Base-by-base conservation (phyloP, 2,329 filamentous ascomycete species). In the Epichloe baconii region DNA sequence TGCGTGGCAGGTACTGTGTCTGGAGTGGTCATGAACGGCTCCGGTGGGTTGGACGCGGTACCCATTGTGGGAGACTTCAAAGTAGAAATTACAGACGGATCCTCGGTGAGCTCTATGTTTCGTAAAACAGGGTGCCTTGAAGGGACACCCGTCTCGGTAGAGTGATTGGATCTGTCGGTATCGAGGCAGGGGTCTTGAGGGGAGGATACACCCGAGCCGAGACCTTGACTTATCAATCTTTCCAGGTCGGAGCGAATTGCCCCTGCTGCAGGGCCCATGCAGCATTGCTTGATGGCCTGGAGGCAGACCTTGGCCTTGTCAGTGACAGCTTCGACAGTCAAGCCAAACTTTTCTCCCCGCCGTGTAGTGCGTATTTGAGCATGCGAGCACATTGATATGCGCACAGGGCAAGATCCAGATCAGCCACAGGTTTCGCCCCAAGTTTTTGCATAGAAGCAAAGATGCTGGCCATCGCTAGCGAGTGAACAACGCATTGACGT, bases 321-420 rank as follows among this genome's bases (percentile, higher is more conserved):
- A 43, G 69, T 60, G 21, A 78, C 71, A 15, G 67, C 66, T 12
- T 76, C 75, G 3, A 66, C 59, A 1, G 68, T 69, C 15, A 78
- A 62, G 2, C 69, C 68, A 43, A 73, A 65, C 46, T 74, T 71
- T 3, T 62, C 64, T 1, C 64, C 67, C 68, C 68, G 19, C 68
- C 71, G 49, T 76, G 73, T 48, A 74, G 70, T 2, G 71, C 70
- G 54, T 77, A 75, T 36, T 73, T 75, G 48, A 80, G 62, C 58
- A 78, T 71, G 31, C 74, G 69, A 10, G 72, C 71, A 49, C 76
- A 79, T 55, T 79, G 76, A 51, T 78, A 78, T 1, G 75, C 72
- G 54, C 77, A 79, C 4, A 75, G 70, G 7, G 76, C 72, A 38
- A 80, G 66, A 52, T 80, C 77, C 17, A 80, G 61, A 55, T 79